Evolutionary conservation across 2,329 filamentous ascomycete genomes (phyloP), one percentile per base, ranked within the genome.

Genomic region (Monosporascus sp.): DNA sequence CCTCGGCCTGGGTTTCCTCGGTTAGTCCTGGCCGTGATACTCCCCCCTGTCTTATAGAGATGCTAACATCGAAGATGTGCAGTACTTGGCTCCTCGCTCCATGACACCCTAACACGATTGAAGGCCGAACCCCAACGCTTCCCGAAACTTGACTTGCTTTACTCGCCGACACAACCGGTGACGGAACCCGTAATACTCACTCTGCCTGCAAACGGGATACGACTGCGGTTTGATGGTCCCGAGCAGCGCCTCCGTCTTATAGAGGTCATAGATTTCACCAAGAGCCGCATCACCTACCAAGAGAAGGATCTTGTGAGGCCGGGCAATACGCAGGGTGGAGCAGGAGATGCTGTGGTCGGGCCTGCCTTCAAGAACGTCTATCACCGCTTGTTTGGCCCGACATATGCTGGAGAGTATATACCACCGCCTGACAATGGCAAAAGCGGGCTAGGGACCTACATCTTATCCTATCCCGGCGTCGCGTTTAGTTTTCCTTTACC

Each of bases 401-500:
- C 93, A 0, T 97, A 96, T 68, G 89, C 89, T 1, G 94, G 94
- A 57, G 94, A 99, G 74, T 99, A 93, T 65, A 80, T 96, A 38
- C 80, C 86, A 8, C 83, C 89, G 1, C 68, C 71, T 6, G 65
- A 74, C 37, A 73, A 76, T 44, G 49, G 42, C 42, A 76, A 78
- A 11, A 75, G 77, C 17, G 74, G 41, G 41, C 8, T 78, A 54
- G 92, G 92, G 17, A 88, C 84, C 22, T 99, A 97, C 66, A 85
- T 96, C 36, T 76, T 99, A 36, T 97, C 93, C 2, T 99, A 97
- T 71, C 92, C 93, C 1, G 94, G 94, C 0, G 85, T 99, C 31
- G 90, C 93, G 0, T 97, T 97, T 68, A 92, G 88, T 38, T 99
- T 99, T 60, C 85, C 90, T 1, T 76, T 97, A 31, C 80, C 85